Conservation (phyloP, 2,329 filamentous ascomycete species). For the Diaporthe sp. region DNA sequence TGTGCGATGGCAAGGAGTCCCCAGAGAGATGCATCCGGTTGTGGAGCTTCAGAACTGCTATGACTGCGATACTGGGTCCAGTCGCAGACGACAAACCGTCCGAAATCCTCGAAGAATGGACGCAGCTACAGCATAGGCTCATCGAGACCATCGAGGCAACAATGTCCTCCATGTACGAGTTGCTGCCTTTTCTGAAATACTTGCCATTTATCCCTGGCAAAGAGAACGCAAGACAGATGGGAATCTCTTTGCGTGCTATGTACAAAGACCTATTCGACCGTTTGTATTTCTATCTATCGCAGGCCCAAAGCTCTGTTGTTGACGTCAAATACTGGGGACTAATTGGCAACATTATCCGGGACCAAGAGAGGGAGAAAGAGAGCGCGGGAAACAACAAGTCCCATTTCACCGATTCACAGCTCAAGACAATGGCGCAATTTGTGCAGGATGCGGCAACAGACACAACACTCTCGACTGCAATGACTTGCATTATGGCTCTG, state of each 20-base stretch:
- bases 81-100: not conserved
- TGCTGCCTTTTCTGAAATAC: slow-evolving; percentile 21
- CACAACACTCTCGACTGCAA: slow-evolving; percentile 11
- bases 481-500: slow-evolving; percentile 30
- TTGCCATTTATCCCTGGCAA: slow-evolving; percentile 11
- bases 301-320: not conserved
- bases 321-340: slow-evolving; percentile 27
- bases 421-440: not conserved
- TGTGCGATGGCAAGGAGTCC: not conserved
- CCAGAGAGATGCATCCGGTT: slow-evolving; percentile 4
- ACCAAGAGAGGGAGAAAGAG: slow-evolving; percentile 5
- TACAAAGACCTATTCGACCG: not conserved
- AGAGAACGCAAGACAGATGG: not conserved
- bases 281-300: not conserved
- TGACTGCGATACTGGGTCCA: slow-evolving; percentile 25
- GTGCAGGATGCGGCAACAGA: slow-evolving; percentile 19
- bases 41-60: slow-evolving; percentile 8
- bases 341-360: not conserved
- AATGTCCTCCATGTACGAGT: slow-evolving; percentile 9
- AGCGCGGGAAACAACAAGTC: not conserved
- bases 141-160: slow-evolving; percentile 13
- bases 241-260: not conserved
- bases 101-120: slow-evolving; percentile 11
- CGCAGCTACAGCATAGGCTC: slow-evolving; percentile 8
- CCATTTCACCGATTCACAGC: slow-evolving; percentile 9